Evolutionary conservation across 805 yeast species (phyloP), one percentile per base, ranked within the genome.

Genomic region (Kodamaea sagamina): DNA sequence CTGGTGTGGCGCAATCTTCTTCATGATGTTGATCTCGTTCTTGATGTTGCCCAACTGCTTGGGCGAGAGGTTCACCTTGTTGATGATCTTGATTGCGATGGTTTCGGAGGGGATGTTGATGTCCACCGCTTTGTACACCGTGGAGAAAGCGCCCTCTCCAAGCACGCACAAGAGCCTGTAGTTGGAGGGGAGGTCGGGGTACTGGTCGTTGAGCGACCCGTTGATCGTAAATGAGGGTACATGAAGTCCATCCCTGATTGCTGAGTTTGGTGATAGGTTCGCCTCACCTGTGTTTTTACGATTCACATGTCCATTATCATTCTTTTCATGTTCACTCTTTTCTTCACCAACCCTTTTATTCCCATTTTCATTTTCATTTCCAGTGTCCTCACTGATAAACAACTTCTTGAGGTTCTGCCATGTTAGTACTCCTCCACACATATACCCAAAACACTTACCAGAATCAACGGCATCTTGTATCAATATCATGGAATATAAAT

Each of bases 111-210:
- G 61, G 4, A 71, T 58, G 8, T 51, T 51, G 3, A 64, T 50
- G 52, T 83, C 82, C 11, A 68, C 58, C 0, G 95, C 95, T 57
- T 77, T 81, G 67, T 81, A 87, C 4, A 92, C 98, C 9, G 78
- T 75, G 2, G 96, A 87, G 59, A 92, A 90, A 0, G 97, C 97
- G 6, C 98, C 98, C 57, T 85, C 90, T 0, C 93, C 92, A 12
- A 85, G 50, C 15, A 63, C 50, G 9, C 61, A 55, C 26, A 65
- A 37, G 12, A 71, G 53, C 27, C 56, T 54, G 50, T 61, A 71
- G 32, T 61, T 49, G 17, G 53, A 34, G 10, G 72, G 71, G 26
- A 63, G 52, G 27, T 59, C 64, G 4, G 49, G 49, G 21, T 47
- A 49, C 9, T 18, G 21, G 17, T 49, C 50, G 13, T 39, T 40